phyloP scores from a whole-genome alignment of 2,329 filamentous ascomycete genomes.

The Colletotrichum sp. region DNA sequence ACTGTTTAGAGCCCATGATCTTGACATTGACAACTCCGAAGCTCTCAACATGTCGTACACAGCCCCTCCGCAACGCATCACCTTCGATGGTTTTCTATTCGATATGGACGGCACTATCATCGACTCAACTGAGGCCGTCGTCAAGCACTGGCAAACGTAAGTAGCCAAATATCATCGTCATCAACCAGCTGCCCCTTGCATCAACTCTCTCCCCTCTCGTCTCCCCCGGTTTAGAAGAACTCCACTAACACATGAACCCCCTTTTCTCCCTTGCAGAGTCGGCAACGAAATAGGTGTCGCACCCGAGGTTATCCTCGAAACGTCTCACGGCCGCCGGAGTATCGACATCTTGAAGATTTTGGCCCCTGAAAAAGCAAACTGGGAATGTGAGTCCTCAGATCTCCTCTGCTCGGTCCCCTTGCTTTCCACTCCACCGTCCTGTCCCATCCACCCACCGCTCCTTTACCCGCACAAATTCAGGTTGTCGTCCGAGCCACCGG shows the following conservation, averaged over 20 bases:
- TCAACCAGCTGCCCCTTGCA: not conserved
- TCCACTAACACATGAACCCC: constrained; percentile 12
- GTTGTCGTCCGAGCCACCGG: not conserved
- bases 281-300: constrained; percentile 84
- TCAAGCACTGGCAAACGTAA: constrained; percentile 78
- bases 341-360: constrained; percentile 86
- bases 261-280: constrained; percentile 54
- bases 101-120: constrained; percentile 88
- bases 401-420: constrained; percentile 2
- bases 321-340: constrained; percentile 87
- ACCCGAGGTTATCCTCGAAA: constrained; percentile 83
- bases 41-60: constrained; percentile 13
- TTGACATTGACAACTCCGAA: not conserved
- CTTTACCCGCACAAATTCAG: not conserved
- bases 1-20: not conserved
- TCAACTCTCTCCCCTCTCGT: not conserved
- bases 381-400: constrained; percentile 75
- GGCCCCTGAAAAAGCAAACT: constrained; percentile 84
- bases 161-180: constrained; percentile 24
- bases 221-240: not conserved
- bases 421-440: not conserved
- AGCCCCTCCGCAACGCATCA: constrained; percentile 13
- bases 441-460: not conserved
- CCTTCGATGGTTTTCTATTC: constrained; percentile 65
- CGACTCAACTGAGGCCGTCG: constrained; percentile 78